Evolutionary conservation across 2,329 filamentous ascomycete species (phyloP).

Genomic region (Aureobasidium melanogenum): DNA sequence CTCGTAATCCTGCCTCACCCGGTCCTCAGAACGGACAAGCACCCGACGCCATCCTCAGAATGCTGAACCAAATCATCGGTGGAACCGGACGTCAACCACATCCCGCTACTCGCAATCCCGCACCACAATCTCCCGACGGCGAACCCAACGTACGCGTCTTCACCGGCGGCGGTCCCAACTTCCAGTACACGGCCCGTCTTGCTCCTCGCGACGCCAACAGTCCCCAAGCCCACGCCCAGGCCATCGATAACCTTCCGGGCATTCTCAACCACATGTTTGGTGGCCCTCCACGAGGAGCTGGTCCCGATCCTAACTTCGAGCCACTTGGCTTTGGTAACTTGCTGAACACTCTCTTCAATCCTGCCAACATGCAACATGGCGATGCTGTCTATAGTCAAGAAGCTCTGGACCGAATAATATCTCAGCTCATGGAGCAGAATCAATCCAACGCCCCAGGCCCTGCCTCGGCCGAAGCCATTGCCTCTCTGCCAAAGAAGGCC

Average conservation of each 20-base stretch:
- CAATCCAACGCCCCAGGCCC: conserved; percentile 71
- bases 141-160: conserved; percentile 3
- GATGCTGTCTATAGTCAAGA: conserved; percentile 89
- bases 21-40: background rate
- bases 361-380: conserved; percentile 43
- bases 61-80: conserved; percentile 15
- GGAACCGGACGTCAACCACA: conserved; percentile 2
- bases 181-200: conserved; percentile 28
- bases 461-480: conserved; percentile 66
- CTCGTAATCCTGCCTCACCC: background rate
- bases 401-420: conserved; percentile 80
- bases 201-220: conserved; percentile 43
- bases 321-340: conserved; percentile 33
- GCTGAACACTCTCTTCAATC: conserved; percentile 36
- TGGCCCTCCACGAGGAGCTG: conserved; percentile 4
- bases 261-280: conserved; percentile 11
- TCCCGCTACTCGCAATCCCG: background rate
- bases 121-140: background rate
- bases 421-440: conserved; percentile 78
- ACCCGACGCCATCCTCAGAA: conserved; percentile 9
- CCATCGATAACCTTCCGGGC: background rate
- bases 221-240: conserved; percentile 31
- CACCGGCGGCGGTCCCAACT: conserved; percentile 7
- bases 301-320: conserved; percentile 5
- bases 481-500: conserved; percentile 57